Evolutionary conservation across 345 rosid genomes (phyloP), one percentile per base, ranked within the genome.

Genomic region (Carallia brachiata): DNA sequence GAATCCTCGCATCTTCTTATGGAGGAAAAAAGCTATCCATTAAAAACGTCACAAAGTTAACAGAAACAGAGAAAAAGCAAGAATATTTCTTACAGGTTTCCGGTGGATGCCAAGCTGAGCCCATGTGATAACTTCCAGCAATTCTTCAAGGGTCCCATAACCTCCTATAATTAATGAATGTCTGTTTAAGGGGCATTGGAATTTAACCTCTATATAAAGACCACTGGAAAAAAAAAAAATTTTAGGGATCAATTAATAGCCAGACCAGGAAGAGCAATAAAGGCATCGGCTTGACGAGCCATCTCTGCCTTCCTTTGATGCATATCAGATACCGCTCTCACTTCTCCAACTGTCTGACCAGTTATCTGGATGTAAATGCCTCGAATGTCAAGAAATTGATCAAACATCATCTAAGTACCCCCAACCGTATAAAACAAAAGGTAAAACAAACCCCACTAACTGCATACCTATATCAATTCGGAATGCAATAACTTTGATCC

Each of bases 241-340:
- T 60, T 2, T 6, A 54, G 18, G 18, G 17, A 27, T 2, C 1
- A 27, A 36, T 19, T 12, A 16, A 66, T 55, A 70, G 89, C 98
- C 98, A 23, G 98, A 91, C 98, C 98, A 23, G 98, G 98, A 23
- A 94, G 92, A 2, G 97, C 98, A 44, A 94, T 88, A 79, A 94
- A 94, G 19, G 97, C 98, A 50, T 94, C 95, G 4, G 97, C 98
- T 79, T 87, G 93, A 47, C 97, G 93, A 47, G 95, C 89, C 98
- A 91, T 91, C 78, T 91, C 96, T 1, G 96, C 97, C 83, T 94
- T 94, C 70, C 98, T 83, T 79, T 94, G 95, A 75, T 94, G 97
- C 97, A 94, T 91, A 78, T 85, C 86, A 16, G 97, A 88, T 0
- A 94, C 98, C 6, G 98, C 87, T 80, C 82, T 85, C n/a, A 88